Conservation (phyloP, 768 basidiomycete genomes). For the Pulveroboletus sp. region DNA sequence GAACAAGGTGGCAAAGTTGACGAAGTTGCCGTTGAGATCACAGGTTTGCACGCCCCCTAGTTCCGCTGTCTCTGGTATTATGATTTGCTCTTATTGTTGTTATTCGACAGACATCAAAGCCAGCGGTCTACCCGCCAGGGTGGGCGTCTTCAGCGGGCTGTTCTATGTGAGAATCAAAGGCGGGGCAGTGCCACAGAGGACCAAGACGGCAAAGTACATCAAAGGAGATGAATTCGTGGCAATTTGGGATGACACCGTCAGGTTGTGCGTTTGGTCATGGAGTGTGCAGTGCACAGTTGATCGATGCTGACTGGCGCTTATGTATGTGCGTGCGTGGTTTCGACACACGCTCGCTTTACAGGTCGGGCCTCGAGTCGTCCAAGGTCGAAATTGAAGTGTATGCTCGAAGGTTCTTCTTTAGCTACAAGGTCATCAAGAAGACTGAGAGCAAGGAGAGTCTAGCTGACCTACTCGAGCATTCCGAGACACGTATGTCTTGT, state of each 20-base stretch:
- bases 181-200: constrained; percentile 24
- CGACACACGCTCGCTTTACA: constrained; percentile 1
- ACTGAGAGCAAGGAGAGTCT: constrained; percentile 31
- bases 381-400: constrained; percentile 32
- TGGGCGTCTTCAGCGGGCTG: constrained; percentile 26
- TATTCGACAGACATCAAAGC: constrained; percentile 28
- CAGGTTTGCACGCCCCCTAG: constrained; percentile 7
- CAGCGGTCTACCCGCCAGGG: constrained; percentile 31
- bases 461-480: constrained; percentile 30
- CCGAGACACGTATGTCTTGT: constrained; percentile 23
- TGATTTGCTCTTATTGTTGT: neutral
- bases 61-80: neutral
- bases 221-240: constrained; percentile 28
- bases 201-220: constrained; percentile 24
- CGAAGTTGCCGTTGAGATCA: constrained; percentile 28
- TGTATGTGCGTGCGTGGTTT: neutral
- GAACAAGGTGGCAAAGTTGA: constrained; percentile 3
- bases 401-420: constrained; percentile 30
- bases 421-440: constrained; percentile 31
- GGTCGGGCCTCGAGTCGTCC: constrained; percentile 30
- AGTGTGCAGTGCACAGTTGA: neutral
- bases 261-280: constrained; percentile 15
- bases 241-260: constrained; percentile 24
- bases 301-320: neutral
- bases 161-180: constrained; percentile 29